Percentiles rank a stretch among this genome's conserved stretches.
phyloP scores from a whole-genome alignment of 345 rosid genomes.

The Camelina hispida region DNA sequence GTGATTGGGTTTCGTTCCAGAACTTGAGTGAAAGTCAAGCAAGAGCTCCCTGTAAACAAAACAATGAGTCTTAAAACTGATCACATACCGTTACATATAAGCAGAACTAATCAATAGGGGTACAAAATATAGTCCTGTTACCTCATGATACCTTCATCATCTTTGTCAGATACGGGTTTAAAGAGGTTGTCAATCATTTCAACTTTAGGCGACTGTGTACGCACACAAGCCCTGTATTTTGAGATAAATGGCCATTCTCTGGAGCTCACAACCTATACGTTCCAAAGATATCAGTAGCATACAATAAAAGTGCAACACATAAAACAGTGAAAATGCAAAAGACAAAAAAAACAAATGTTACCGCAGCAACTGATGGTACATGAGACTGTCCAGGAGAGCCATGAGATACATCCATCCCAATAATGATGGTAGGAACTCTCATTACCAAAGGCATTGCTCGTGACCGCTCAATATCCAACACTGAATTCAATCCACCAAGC shows the following conservation, averaged over 20 bases:
- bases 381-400: slow-evolving; percentile 88
- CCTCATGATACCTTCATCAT: slow-evolving; percentile 81
- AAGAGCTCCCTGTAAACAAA: slow-evolving; percentile 65
- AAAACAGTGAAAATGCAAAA: neutral
- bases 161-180: slow-evolving; percentile 52
- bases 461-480: slow-evolving; percentile 62
- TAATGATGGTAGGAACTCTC: slow-evolving; percentile 68
- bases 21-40: slow-evolving; percentile 71
- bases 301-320: neutral
- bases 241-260: slow-evolving; percentile 89
- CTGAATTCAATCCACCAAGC: slow-evolving; percentile 81
- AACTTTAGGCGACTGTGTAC: slow-evolving; percentile 78
- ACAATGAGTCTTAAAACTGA: too few relatives aligned
- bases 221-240: slow-evolving; percentile 81
- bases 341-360: slow-evolving; percentile 26
- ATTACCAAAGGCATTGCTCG: slow-evolving; percentile 66
- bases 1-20: slow-evolving; percentile 84
- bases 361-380: slow-evolving; percentile 84
- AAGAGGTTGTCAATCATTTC: slow-evolving; percentile 89
- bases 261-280: slow-evolving; percentile 70
- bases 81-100: neutral
- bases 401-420: slow-evolving; percentile 94
- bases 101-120: neutral
- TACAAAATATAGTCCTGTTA: slow-evolving; percentile 16
- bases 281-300: slow-evolving; percentile 10